Conservation (phyloP, 2,329 filamentous ascomycete genomes). For the Microthyrium microscopicum region DNA sequence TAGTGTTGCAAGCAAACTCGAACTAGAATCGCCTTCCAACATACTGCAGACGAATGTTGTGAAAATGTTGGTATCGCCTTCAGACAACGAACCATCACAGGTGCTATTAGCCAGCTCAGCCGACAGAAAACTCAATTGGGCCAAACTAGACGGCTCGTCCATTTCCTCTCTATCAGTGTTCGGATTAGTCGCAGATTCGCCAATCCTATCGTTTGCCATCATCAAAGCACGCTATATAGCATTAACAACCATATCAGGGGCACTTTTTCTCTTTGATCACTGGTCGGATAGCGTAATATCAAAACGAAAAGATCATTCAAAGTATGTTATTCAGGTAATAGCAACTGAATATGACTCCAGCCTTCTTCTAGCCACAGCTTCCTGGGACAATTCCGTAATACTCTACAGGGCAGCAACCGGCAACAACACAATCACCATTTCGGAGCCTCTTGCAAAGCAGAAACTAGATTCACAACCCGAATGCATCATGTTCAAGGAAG, state of each 20-base stretch:
- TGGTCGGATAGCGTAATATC: conserved; percentile 24
- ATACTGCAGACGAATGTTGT: conserved; percentile 34
- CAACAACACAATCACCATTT: conserved; percentile 16
- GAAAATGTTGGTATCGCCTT: conserved; percentile 6
- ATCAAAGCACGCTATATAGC: conserved; percentile 29
- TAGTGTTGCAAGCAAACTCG: conserved; percentile 24
- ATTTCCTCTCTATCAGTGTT: conserved; percentile 20
- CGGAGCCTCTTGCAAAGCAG: conserved; percentile 25
- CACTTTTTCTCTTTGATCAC: conserved; percentile 31
- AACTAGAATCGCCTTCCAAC: conserved; percentile 33
- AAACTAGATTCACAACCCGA: conserved; percentile 38
- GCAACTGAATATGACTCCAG: conserved; percentile 19
- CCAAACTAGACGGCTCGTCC: conserved; percentile 20
- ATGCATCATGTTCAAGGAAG: conserved; percentile 34
- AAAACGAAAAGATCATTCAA: conserved; percentile 38
- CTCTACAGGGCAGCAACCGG: conserved; percentile 27
- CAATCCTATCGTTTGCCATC: conserved; percentile 34
- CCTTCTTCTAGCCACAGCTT: conserved; percentile 37
- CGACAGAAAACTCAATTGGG: conserved; percentile 29
- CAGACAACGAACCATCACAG: conserved; percentile 7
- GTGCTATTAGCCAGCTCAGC: conserved; percentile 21
- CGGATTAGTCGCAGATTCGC: conserved; percentile 30
- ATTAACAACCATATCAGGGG: conserved; percentile 43
- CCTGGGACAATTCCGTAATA: conserved; percentile 42
- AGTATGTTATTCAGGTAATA: conserved; percentile 39